These are phyloP conservation scores for Meira nashicola DNA, from an alignment of 1,284 basidiomycete genomes.

Conservation along the genomic window DNA sequence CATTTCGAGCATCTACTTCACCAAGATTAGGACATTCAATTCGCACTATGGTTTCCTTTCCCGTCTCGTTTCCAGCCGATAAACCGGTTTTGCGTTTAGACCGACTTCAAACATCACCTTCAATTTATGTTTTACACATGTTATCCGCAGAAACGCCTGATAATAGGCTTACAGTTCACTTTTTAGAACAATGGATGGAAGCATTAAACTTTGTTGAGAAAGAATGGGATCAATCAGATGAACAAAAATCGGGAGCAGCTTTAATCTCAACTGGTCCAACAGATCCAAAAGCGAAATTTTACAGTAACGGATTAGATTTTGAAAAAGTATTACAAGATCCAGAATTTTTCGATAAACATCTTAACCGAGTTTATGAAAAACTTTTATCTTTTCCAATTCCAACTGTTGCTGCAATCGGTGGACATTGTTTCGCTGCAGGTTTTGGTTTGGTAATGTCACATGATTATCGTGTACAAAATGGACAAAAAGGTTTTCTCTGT, in stretches of 20 bases:
- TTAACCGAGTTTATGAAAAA: constrained; percentile 57
- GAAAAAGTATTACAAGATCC: constrained; percentile 63
- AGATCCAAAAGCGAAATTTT: constrained; percentile 34
- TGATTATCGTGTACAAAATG: constrained; percentile 85
- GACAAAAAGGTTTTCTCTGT: constrained; percentile 75
- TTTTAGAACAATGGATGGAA: constrained; percentile 65
- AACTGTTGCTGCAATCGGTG: constrained; percentile 81
- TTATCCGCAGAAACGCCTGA: constrained; percentile 57
- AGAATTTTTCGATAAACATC: constrained; percentile 60
- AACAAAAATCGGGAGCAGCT: constrained; percentile 34
- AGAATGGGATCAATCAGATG: constrained; percentile 62
- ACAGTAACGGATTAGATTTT: constrained; percentile 65
- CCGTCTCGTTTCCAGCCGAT: constrained; percentile 3
- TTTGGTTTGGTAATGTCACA: constrained; percentile 75
- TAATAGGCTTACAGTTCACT: constrained; percentile 64
- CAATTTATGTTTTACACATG: constrained; percentile 38
- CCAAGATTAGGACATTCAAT: too few species aligned
- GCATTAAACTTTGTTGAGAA: constrained; percentile 72
- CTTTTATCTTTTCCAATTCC: constrained; percentile 56
- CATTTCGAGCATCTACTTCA: too few species aligned
- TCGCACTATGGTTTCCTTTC: background rate
- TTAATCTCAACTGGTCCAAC: constrained; percentile 37
- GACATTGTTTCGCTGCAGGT: constrained; percentile 83
- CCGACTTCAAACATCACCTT: constrained; percentile 1
- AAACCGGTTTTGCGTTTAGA: constrained; percentile 9